Conservation (phyloP, 345 rosid species). For the Limnanthes douglasii region DNA sequence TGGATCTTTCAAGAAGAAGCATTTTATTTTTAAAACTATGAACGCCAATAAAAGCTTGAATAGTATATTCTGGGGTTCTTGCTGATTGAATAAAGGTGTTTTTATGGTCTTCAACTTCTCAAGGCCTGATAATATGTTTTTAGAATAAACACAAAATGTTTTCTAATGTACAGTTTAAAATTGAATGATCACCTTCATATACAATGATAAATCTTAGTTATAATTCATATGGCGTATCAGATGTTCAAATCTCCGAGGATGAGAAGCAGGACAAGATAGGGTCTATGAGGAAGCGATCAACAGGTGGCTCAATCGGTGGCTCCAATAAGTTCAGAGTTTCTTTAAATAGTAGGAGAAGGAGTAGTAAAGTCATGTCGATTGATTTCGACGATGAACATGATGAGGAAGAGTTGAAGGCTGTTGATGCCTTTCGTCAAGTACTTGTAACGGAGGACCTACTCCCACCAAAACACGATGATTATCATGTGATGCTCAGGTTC, state of each 20-base stretch:
- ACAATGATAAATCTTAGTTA: not conserved
- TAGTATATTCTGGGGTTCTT: too few relatives aligned
- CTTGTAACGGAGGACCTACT: constrained; percentile 67
- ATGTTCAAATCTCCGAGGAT: constrained; percentile 24
- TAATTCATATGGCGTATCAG: constrained; percentile 8
- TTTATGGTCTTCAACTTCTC: not conserved
- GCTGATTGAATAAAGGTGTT: constrained; percentile 2
- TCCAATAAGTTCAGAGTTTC: constrained; percentile 77
- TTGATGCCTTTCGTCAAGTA: constrained; percentile 69
- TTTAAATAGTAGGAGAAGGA: constrained; percentile 47
- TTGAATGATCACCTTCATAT: too few relatives aligned
- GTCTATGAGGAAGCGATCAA: constrained; percentile 57
- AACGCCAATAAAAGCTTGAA: too few relatives aligned
- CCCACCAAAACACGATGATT: constrained; percentile 75
- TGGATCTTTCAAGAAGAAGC: too few relatives aligned
- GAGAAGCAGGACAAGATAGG: constrained; percentile 41
- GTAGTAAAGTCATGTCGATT: constrained; percentile 60
- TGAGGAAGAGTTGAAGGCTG: constrained; percentile 56
- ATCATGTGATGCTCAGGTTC: constrained; percentile 82
- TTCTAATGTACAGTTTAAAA: too few relatives aligned
- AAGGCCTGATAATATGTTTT: constrained; percentile 4
- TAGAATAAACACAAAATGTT: too few relatives aligned
- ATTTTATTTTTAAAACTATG: too few relatives aligned
- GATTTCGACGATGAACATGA: constrained; percentile 46
- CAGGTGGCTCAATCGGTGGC: constrained; percentile 32